phyloP scores from a whole-genome alignment of 2,329 filamentous ascomycete species.

The Tolypocladium endophyticum region DNA sequence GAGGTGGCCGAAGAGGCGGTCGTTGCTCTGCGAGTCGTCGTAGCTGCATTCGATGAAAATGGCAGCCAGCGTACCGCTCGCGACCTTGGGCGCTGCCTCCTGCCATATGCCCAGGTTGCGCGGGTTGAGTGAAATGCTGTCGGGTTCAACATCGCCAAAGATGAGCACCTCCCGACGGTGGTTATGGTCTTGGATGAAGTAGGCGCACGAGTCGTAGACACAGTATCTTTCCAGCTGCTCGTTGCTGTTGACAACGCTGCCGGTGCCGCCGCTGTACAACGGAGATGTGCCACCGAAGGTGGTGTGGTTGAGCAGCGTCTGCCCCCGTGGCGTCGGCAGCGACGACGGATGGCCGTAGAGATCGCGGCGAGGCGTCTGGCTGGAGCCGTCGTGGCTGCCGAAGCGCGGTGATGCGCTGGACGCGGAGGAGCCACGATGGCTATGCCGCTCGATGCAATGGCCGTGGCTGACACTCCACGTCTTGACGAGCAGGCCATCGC shows the following conservation, averaged over 20 bases:
- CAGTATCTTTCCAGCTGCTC: slow-evolving; percentile 43
- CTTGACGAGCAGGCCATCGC: slow-evolving; percentile 80
- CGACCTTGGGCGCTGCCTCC: slow-evolving; percentile 80
- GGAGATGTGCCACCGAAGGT: slow-evolving; percentile 14
- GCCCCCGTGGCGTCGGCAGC: slow-evolving; percentile 5
- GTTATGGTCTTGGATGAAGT: slow-evolving; percentile 72
- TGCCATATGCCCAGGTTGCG: slow-evolving; percentile 78
- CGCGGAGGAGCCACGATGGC: slow-evolving; percentile 46
- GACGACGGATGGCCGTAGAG: slow-evolving; percentile 4
- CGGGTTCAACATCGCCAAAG: slow-evolving; percentile 92
- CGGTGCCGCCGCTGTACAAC: slow-evolving; percentile 11
- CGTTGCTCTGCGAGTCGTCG: slow-evolving; percentile 66
- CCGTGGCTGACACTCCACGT: slow-evolving; percentile 84
- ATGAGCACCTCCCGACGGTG: slow-evolving; percentile 74
- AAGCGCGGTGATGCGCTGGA: slow-evolving; percentile 40
- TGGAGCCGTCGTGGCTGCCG: slow-evolving; percentile 37
- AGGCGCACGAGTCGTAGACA: slow-evolving; percentile 82
- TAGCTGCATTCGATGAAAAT: slow-evolving; percentile 97
- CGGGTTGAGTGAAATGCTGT: slow-evolving; percentile 70
- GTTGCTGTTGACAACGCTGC: slow-evolving; percentile 1
- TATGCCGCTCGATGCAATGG: slow-evolving; percentile 67
- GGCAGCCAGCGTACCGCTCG: slow-evolving; percentile 57
- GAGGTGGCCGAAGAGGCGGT: slow-evolving; percentile 78
- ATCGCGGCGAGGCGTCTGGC: slow-evolving; percentile 14
- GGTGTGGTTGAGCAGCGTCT: slow-evolving; percentile 20